Evolutionary conservation across 345 rosid genomes (phyloP).

Genomic region (Linum tenue): DNA sequence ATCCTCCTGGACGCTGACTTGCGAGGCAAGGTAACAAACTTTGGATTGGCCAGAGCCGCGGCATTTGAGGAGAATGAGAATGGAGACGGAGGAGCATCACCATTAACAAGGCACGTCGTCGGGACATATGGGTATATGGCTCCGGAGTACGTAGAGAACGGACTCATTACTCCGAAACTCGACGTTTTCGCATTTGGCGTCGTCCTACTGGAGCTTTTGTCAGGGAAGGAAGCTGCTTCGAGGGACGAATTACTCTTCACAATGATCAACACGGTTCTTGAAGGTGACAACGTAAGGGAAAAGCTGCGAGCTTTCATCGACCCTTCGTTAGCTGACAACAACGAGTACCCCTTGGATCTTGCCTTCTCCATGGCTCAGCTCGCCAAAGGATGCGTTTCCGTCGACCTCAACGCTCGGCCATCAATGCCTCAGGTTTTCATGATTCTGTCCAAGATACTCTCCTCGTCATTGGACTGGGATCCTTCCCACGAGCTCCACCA

Average conservation of each 20-base stretch:
- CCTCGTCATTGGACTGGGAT: conserved; percentile 80
- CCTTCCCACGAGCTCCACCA: conserved; percentile 53
- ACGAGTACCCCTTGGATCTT: conserved; percentile 68
- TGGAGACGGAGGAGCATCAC: conserved; percentile 38
- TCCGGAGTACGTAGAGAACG: conserved; percentile 82
- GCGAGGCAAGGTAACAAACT: conserved; percentile 70
- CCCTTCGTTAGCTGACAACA: conserved; percentile 27
- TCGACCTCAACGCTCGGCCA: conserved; percentile 58
- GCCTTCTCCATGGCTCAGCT: conserved; percentile 74
- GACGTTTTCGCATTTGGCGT: conserved; percentile 88
- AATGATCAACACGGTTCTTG: conserved; percentile 42
- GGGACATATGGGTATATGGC: conserved; percentile 87
- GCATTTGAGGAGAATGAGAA: conserved; percentile 10
- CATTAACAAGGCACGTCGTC: conserved; percentile 67
- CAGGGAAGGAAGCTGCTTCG: conserved; percentile 58
- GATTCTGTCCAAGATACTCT: conserved; percentile 59
- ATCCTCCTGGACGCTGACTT: conserved; percentile 60
- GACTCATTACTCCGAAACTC: conserved; percentile 69
- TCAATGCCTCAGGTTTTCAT: conserved; percentile 38
- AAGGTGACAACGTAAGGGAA: conserved; percentile 65
- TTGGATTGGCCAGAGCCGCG: conserved; percentile 59
- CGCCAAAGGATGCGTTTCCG: conserved; percentile 52
- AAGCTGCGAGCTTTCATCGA: conserved; percentile 54
- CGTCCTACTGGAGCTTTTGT: conserved; percentile 68
- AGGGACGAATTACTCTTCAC: conserved; percentile 40